Percentiles rank a stretch among this genome's conserved stretches.
Evolutionary conservation across 164 flowering plant species (phyloP).

Genomic region (Liriodendron chinense): DNA sequence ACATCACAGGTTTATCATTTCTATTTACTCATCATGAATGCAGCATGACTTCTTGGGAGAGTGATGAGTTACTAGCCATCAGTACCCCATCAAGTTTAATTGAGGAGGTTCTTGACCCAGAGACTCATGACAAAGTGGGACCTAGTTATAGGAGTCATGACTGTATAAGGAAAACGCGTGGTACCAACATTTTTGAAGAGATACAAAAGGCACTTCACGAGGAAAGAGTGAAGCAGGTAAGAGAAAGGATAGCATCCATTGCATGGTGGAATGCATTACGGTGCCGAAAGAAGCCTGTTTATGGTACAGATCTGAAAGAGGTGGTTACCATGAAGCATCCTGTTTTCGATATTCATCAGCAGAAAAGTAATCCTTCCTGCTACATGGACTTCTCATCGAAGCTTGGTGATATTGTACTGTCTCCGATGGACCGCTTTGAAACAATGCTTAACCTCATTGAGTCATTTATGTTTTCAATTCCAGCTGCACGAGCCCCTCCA

Average conservation of each 20-base stretch:
- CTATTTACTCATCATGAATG: conserved; percentile 80
- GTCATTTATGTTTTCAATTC: conserved; percentile 91
- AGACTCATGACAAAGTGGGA: conserved; percentile 22
- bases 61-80: conserved; percentile 67
- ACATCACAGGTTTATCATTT: conserved; percentile 63
- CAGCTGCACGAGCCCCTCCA: conserved; percentile 84
- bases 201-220: conserved; percentile 66
- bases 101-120: conserved; percentile 28
- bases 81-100: conserved; percentile 69
- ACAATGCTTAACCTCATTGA: conserved; percentile 68
- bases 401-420: conserved; percentile 69
- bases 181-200: conserved; percentile 76
- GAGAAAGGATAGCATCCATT: conserved; percentile 69
- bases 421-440: conserved; percentile 80
- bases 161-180: conserved; percentile 34
- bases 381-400: conserved; percentile 58
- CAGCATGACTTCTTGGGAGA: conserved; percentile 90
- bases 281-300: conserved; percentile 69
- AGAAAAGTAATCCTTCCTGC: conserved; percentile 45
- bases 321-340: conserved; percentile 68
- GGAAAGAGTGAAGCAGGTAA: conserved; percentile 69
- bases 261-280: conserved; percentile 99
- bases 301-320: conserved; percentile 59
- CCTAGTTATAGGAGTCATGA: conserved; percentile 10
- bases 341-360: conserved; percentile 49